These are phyloP conservation scores for Iberis pinnata DNA, from an alignment of 345 rosid species.

Conservation along the genomic window DNA sequence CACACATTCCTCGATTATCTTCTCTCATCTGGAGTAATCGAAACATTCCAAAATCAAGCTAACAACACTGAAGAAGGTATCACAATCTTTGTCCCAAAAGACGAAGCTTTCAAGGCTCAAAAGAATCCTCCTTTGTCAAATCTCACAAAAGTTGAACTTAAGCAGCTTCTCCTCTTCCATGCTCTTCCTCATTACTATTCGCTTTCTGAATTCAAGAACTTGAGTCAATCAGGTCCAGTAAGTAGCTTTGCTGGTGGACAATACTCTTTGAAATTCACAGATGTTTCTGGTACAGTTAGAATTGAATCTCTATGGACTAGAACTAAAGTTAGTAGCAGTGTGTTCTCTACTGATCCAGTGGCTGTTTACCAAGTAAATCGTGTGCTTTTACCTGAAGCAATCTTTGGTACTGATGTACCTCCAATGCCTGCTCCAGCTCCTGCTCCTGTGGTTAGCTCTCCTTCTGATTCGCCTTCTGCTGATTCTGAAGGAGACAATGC, in stretches of 20 bases:
- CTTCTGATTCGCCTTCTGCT: slow-evolving; percentile 62
- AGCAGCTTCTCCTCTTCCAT: slow-evolving; percentile 73
- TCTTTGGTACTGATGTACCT: slow-evolving; percentile 86
- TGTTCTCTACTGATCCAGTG: slow-evolving; percentile 67
- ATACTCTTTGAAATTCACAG: slow-evolving; percentile 61
- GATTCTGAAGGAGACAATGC: slow-evolving; percentile 23
- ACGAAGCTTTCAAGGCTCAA: slow-evolving; percentile 62
- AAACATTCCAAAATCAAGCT: slow-evolving; percentile 82
- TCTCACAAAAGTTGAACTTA: slow-evolving; percentile 63
- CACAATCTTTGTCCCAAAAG: slow-evolving; percentile 84
- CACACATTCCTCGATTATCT: slow-evolving; percentile 65
- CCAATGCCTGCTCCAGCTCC: slow-evolving; percentile 87
- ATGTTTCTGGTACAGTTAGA: slow-evolving; percentile 53
- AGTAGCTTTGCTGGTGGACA: slow-evolving; percentile 62
- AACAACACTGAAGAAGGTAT: slow-evolving; percentile 81
- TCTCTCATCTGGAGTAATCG: slow-evolving; percentile 63
- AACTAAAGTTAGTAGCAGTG: slow-evolving; percentile 74
- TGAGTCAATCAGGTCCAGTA: slow-evolving; percentile 53
- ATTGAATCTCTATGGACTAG: slow-evolving; percentile 69
- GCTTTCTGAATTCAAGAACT: slow-evolving; percentile 72
- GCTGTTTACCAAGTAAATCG: slow-evolving; percentile 75
- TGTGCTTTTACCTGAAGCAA: slow-evolving; percentile 76
- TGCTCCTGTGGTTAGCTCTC: slow-evolving; percentile 52
- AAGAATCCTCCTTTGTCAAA: slow-evolving; percentile 63
- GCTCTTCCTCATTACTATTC: slow-evolving; percentile 68